These are phyloP conservation scores for Wickerhamiella azyma DNA, from an alignment of 805 yeast species.

Conservation along the genomic window DNA sequence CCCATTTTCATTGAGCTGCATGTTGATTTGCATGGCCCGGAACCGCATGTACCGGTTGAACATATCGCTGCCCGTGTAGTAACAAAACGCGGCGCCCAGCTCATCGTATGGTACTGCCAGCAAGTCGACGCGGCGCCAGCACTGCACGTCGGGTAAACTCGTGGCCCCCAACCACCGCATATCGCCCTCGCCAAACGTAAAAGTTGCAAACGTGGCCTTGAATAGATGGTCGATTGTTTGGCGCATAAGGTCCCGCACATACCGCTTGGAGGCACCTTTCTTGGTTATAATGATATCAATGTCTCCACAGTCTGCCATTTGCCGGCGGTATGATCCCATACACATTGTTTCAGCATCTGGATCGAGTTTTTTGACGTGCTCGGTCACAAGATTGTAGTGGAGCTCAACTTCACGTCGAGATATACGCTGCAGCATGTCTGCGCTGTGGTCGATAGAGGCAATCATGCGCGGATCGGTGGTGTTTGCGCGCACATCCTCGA, in stretches of 20 bases:
- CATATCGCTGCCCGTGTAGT: constrained; percentile 41
- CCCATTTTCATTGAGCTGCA: constrained; percentile 33
- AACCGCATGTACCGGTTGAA: constrained; percentile 37
- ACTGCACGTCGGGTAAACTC: constrained; percentile 19
- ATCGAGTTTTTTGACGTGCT: constrained; percentile 24
- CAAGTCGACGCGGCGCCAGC: constrained; percentile 43
- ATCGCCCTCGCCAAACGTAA: constrained; percentile 20
- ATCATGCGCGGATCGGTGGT: constrained; percentile 23
- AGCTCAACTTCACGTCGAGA: constrained; percentile 33
- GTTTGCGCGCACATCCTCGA: constrained; percentile 27
- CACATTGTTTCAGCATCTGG: constrained; percentile 27
- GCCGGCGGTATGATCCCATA: constrained; percentile 43
- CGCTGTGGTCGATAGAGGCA: constrained; percentile 34
- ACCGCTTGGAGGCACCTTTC: constrained; percentile 21
- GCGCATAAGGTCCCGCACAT: constrained; percentile 16
- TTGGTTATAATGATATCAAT: constrained; percentile 38
- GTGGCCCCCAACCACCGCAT: constrained; percentile 27
- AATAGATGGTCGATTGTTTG: constrained; percentile 17
- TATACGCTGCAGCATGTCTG: constrained; percentile 35
- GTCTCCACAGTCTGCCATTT: constrained; percentile 35
- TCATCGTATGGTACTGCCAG: constrained; percentile 34
- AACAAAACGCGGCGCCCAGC: constrained; percentile 36
- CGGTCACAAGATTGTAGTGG: constrained; percentile 29
- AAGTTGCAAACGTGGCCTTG: constrained; percentile 27
- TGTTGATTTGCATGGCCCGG: constrained; percentile 31